Evolutionary conservation across 2,329 filamentous ascomycete species (phyloP), one percentile per base, ranked within the genome.

Genomic region (Phyllosticta citribraziliensis): DNA sequence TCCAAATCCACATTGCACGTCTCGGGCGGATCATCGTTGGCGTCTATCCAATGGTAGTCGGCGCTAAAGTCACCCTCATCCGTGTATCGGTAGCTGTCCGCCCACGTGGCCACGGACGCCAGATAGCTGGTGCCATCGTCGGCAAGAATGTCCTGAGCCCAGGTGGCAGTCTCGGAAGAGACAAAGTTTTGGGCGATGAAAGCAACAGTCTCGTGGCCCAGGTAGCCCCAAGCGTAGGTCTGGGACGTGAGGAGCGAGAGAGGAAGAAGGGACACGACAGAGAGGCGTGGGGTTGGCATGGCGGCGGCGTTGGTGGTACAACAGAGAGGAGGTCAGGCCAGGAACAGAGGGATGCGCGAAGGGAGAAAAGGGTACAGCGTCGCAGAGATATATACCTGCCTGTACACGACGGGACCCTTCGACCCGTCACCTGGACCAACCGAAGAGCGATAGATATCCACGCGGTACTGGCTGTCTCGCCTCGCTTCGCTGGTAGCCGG

Each of bases 131-230:
- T 69, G 22, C 73, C 74, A 3, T 72, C 75, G 50, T 77, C 76
- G 60, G 70, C 72, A 5, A 84, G 72, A 50, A 79, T 73, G 57
- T 65, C 65, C 64, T 74, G 73, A 50, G 78, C 76, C 68, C 76
- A 82, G 19, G 71, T 65, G 58, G 73, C 72, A 3, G 80, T 80
- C 17, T 72, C 66, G 19, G 71, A 61, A 3, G 72, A 70, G 56
- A 83, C 69, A 65, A 78, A 79, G 64, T 77, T 73, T 60, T 81
- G 77, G 0, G 82, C 81, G 50, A 84, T 77, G 65, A 79, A 81
- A 20, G 79, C 82, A 5, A 84, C 76, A 2, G 82, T 81, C 30
- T 78, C 76, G 63, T 84, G 82, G 40, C 81, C 82, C 0, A 84
- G 69, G 8, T 68, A 70, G 24, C 82, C 81, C 82, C 82, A 84